Base-by-base conservation (phyloP, 2,329 filamentous ascomycete species). In the Stagonosporopsis cucurbitacearum region DNA sequence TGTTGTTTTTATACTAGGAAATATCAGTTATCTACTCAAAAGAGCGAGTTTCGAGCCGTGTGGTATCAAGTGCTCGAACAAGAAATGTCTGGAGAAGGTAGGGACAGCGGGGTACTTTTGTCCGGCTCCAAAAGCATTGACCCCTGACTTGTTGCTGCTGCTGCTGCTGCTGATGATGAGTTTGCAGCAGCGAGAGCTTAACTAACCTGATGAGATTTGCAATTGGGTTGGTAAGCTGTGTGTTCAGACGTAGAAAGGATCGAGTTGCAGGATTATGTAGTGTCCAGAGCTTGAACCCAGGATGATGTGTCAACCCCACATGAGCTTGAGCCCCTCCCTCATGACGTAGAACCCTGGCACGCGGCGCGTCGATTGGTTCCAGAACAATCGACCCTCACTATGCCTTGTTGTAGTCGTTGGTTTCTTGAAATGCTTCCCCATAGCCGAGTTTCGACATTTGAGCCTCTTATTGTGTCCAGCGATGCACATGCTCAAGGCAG, bases 361-460 rank as follows among this genome's bases (percentile, higher is more conserved):
- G 13, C 42, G 35, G 40, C 40, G 35, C 35, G 15, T 37, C 28
- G 22, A 55, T 44, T 54, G 51, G 45, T 33, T 32, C 23, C 25
- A 37, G 33, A 35, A 25, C 23, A 15, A 17, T 45, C 37, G n/a
- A 37, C 35, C 17, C 30, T 36, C 26, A 48, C 50, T 43, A 28
- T 42, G 43, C 43, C 67, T 67, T 42, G 53, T 60, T 25, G 63
- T 65, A 19, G 26, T 30, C 20, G 20, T 15, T n/a, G 22, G 15
- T 43, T 26, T 26, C 26, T 32, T 32, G 26, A 19, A 30, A 20
- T 1, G 7, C 8, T 3, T 12, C 2, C 1, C 6, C 13, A 37
- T 9, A 37, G 4, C 15, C n/a, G n/a, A 30, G 41, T 26, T 32
- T 32, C n/a, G n/a, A 32, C 8, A 3, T 7, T 43, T 32, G 41